Evolutionary conservation across 345 rosid species (phyloP), one percentile per base, ranked within the genome.

Genomic region (Salix udensis): DNA sequence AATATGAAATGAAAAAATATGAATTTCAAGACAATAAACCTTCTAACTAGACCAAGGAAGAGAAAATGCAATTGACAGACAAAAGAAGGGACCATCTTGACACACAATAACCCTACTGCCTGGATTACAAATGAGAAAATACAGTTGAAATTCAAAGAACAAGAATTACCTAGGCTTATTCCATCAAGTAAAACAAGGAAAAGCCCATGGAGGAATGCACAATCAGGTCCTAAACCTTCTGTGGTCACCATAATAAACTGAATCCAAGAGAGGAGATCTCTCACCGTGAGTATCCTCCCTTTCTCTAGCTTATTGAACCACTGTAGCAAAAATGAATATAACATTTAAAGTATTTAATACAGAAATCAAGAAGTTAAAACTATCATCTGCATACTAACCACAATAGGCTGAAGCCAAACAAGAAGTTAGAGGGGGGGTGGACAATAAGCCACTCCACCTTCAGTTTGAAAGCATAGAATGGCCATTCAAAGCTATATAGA

Each of bases 131-230:
- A 26, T 9, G n/a, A 34, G 16, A 66, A 21, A 40, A 50, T 16
- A 18, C 6, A 72, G 42, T n/a, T 60, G 48, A 16, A 12, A 15
- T 15, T 36, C 7, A 23, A 6, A 19, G 16, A 7, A 26, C 9
- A 74, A 53, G 74, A 44, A 73, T 74, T 87, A 94, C 98, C 98
- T 85, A 93, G 82, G 86, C 91, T 86, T 65, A 95, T 72, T 73
- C 98, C 98, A 87, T 93, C 98, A 75, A 95, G 94, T 83, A 95
- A 82, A 84, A 91, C 90, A 73, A 95, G 98, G 84, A 93, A 95
- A 77, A 88, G 88, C 66, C 98, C 98, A 78, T 95, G 98, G 68
- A 93, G 82, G 70, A 90, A 86, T 48, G 96, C 91, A 83, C 71
- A 78, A 74, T 84, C 88, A 67, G 86, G 78, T 82, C 87, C 94